Evolutionary conservation across 805 yeast genomes (phyloP), one percentile per base, ranked within the genome.

Genomic region (Metschnikowia dekortorum): DNA sequence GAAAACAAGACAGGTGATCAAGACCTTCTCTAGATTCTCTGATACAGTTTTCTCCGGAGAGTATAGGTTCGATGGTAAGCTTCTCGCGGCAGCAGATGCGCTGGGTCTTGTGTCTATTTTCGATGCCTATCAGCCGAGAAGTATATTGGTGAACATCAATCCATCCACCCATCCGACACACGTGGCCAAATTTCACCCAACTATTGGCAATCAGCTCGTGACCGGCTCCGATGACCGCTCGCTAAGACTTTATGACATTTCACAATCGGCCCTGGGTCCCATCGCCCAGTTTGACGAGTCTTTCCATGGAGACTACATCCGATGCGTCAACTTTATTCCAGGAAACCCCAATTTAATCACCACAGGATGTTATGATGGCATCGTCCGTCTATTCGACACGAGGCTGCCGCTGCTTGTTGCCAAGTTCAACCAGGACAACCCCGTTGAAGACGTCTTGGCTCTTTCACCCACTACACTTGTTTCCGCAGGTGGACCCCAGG

Each of bases 341-440:
- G 74, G 75, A 18, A 84, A 86, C 47, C 84, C 89, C 30, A 87
- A 87, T 62, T 73, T 91, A 53, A 73, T 94, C n/a, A 85, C 86
- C 13, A 89, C 97, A 1, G 99, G 98, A 47, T 90, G 95, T 62
- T 94, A 94, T 64, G 99, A 94, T 68, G 96, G 97, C 8, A 66
- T 73, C 28, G 85, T 92, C 4, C 76, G 98, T 57, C 66, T 94
- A 6, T 92, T 85, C 61, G 99, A 92, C 70, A 80, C 94, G 4
- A 79, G 98, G 67, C 64, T 58, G 55, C 66, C 70, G 36, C 77
- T 73, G 38, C 81, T 90, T 39, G 81, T 88, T 6, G 73, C 83
- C 42, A 72, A 79, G 55, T 84, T 87, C 64, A 75, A 84, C 56
- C 97, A 90, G 53, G 60, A 62, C 32, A 81, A 83, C 22, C 97